Base-by-base conservation (phyloP, 2,329 filamentous ascomycete genomes). In the Fusarium sp. region DNA sequence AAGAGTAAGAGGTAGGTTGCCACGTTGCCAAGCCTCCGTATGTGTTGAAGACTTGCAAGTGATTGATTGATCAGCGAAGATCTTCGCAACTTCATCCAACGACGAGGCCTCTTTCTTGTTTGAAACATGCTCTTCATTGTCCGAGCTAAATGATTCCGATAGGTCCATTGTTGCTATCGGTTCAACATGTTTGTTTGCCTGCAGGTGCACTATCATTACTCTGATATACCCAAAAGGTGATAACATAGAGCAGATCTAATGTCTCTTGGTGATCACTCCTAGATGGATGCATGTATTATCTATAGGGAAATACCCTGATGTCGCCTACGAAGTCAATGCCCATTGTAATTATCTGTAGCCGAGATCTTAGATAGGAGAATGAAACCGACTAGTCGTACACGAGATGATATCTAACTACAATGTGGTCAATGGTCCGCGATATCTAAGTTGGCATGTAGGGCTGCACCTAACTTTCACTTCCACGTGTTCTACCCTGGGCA, bases 321-420 rank as follows among this genome's bases (percentile, higher is more conserved):
- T 38, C 19, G 45, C 42, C 29, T 38, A 21, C n/a, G 27, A 31
- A 29, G 57, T 35, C 35, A 42, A 35, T 68, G 23, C 37, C 38
- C 38, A 46, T 45, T 35, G 44, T 45, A 23, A 49, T 33, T 33
- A 51, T 51, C 39, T 69, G 58, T 41, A 69, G 39, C 58, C 66
- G 65, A 69, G 41, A 52, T 29, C 35, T 37, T 39, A 31, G 55
- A 38, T 33, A 46, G 12, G 49, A 49, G 31, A 54, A 64, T 69
- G 66, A 69, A 69, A 69, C 66, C 45, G 35, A 58, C 66, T 64
- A 69, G 55, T 37, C 45, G 7, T 23, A 39, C 39, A 41, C 65
- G 57, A 64, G 39, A 46, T 29, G 23, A 15, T 31, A 27, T 69
- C 65, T 69, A 69, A 42, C 59, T 58, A 46, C 38, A 69, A 69